These are phyloP conservation scores for Fusarium protoensiforme DNA, from an alignment of 2,329 filamentous ascomycete genomes.

Conservation along the genomic window DNA sequence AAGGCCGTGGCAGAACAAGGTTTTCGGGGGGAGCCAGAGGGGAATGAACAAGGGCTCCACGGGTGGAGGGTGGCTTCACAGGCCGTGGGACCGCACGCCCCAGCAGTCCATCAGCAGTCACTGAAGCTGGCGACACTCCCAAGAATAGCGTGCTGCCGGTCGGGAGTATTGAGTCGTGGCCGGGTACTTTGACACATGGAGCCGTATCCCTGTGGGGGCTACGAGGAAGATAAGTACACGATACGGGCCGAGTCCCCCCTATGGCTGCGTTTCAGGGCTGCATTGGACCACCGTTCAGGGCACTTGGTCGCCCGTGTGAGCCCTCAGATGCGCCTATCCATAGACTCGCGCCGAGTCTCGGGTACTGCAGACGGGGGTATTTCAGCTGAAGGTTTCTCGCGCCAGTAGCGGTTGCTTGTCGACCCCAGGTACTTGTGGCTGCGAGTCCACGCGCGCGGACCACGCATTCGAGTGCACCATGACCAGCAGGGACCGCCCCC, in stretches of 20 bases:
- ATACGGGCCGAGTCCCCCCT: slow-evolving; percentile 13
- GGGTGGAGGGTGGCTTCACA: slow-evolving; percentile 29
- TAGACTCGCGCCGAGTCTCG: background rate
- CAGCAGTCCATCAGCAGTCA: slow-evolving; percentile 2
- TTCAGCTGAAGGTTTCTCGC: background rate
- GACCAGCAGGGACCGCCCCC: slow-evolving; percentile 10
- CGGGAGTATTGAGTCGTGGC: slow-evolving; percentile 30
- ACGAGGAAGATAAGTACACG: slow-evolving; percentile 26
- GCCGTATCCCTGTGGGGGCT: slow-evolving; percentile 23
- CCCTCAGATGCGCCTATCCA: background rate
- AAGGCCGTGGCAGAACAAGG: slow-evolving; percentile 31
- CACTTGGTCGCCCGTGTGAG: background rate
- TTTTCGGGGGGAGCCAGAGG: slow-evolving; percentile 31
- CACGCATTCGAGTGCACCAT: slow-evolving; percentile 14
- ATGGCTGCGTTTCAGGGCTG: slow-evolving; percentile 20
- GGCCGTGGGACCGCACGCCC: slow-evolving; percentile 9
- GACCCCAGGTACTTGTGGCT: slow-evolving; percentile 24
- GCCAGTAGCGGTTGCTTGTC: slow-evolving; percentile 21
- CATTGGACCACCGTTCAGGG: slow-evolving; percentile 7
- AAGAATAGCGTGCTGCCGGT: slow-evolving; percentile 29
- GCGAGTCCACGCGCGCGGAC: slow-evolving; percentile 29
- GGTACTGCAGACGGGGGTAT: slow-evolving; percentile 2
- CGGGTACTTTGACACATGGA: slow-evolving; percentile 39
- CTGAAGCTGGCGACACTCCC: slow-evolving; percentile 26
- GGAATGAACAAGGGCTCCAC: slow-evolving; percentile 25